phyloP scores from a whole-genome alignment of 352 stramenopile genomes.

The Pythium pectinolyticum region DNA sequence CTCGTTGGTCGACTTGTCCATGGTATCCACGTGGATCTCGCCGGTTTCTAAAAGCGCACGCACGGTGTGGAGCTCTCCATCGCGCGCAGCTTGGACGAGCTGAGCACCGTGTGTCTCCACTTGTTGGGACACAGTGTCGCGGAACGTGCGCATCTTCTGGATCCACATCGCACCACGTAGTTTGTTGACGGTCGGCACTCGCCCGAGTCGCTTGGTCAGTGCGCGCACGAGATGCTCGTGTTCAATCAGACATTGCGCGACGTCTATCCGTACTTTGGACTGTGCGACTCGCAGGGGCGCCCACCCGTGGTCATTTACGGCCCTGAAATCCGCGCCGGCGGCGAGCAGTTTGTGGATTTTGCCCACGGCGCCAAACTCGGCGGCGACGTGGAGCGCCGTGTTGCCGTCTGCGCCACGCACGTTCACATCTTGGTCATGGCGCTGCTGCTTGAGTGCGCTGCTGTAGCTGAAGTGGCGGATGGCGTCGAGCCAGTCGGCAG shows the following conservation, averaged over 20 bases:
- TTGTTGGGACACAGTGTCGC: not conserved
- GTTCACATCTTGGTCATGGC: not conserved
- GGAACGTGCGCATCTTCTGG: not conserved
- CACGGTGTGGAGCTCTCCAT: not conserved
- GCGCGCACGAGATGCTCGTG: not conserved
- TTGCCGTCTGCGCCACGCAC: not conserved
- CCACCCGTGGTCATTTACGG: not conserved
- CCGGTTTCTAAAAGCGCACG: not conserved
- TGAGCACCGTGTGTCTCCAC: not conserved
- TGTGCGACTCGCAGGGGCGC: not conserved
- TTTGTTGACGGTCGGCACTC: not conserved
- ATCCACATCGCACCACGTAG: not conserved
- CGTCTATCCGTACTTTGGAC: not conserved
- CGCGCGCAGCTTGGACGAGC: not conserved
- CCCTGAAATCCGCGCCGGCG: not conserved
- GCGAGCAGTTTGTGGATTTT: not conserved
- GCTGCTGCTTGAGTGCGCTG: not conserved
- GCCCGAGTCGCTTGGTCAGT: not conserved
- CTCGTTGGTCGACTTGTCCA: not conserved
- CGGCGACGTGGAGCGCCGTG: not conserved
- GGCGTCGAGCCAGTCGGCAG: not conserved
- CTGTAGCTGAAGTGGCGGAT: not conserved
- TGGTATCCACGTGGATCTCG: not conserved
- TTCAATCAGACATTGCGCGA: not conserved
- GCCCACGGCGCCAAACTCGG: not conserved